Evolutionary conservation across 2,329 filamentous ascomycete genomes (phyloP), one percentile per base, ranked within the genome.

Genomic region (Fusarium anguioides): DNA sequence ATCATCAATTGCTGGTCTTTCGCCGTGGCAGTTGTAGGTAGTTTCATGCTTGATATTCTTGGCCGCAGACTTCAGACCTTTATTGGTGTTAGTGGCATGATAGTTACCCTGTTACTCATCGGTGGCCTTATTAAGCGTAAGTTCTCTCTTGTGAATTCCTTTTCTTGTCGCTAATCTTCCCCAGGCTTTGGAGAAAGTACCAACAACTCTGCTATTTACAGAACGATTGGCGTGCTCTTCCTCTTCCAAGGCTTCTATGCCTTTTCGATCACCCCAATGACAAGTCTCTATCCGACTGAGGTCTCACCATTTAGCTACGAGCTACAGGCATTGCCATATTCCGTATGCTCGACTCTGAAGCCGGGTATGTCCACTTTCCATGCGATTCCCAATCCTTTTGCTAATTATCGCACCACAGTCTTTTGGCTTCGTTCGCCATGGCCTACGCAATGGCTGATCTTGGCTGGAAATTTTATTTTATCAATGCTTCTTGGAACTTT

Each of bases 401-500:
- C 1, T 1, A 12, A 26, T 1, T 26, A 9, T 6, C 8, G 3
- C 3, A 4, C 15, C 10, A 6, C 29, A 51, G 48, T 20, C 35
- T 51, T 5, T 27, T 51, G 15, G 48, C 48, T 1, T 51, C 48
- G 8, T 51, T 51, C 18, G 48, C 48, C 8, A 51, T 51, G 48
- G 48, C 48, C 5, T 51, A 51, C 18, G 48, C 48, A 14, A 51
- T 51, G 48, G 48, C 48, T 6, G 39, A 51, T 20, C 39, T 51
- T 10, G 48, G 39, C 2, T 51, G 48, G 48, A 51, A 51, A 9
- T 51, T 51, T n/a, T 51, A 51, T 18, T 46, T 51, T 14, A 51
- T 51, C 8, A 51, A 51, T 14, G 48, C 48, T 7, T 51, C 39
- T 1, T 51, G 39, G 39, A 20, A 51, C 11, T 51, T 46, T 1